Base-by-base conservation (phyloP, 2,329 filamentous ascomycete species). In the Colletotrichum sp. region DNA sequence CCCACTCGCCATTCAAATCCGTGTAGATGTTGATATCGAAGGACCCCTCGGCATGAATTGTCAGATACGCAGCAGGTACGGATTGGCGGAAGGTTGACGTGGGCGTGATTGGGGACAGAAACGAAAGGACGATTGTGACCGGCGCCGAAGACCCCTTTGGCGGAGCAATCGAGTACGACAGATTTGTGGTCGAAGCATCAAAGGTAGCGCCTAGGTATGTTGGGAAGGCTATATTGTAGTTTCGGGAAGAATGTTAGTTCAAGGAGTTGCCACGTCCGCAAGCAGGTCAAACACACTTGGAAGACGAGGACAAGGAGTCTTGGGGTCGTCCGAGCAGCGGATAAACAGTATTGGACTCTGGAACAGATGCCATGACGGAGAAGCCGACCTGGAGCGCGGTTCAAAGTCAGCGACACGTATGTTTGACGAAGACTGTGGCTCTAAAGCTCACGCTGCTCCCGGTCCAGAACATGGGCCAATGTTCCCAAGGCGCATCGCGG, bases 401-500 rank as follows among this genome's bases (percentile, higher is more conserved):
- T 52, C 34, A 6, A n/a, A 49, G 57, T 79, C 66, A 79, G 77
- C 66, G 18, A 64, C 12, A 21, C 13, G 13, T 26, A 9, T 15
- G 15, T 16, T 32, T 13, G 62, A 62, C 15, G 34, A 24, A 60
- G 30, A 64, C 32, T 18, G 82, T 7, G 21, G 26, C 18, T 18
- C 44, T 32, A 15, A 24, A 36, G 62, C 76, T 70, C 83, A 91
- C 89, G 82, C 93, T 89, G 80, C 92, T 88, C 39, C 94, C 94
- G 8, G 93, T 95, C 89, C 93, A 96, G 83, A 96, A 96, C 83
- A 96, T 96, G 28, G 95, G 95, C 95, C 95, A 98, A 85, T 92
- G 90, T 70, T 92, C 90, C 95, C 95, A 98, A 3, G 95, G 95
- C 62, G 89, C 89, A 72, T 93, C 90, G 79, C 95, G 90, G 55